Conservation (phyloP, 108 stramenopile genomes). For the Seminavis robusta region DNA sequence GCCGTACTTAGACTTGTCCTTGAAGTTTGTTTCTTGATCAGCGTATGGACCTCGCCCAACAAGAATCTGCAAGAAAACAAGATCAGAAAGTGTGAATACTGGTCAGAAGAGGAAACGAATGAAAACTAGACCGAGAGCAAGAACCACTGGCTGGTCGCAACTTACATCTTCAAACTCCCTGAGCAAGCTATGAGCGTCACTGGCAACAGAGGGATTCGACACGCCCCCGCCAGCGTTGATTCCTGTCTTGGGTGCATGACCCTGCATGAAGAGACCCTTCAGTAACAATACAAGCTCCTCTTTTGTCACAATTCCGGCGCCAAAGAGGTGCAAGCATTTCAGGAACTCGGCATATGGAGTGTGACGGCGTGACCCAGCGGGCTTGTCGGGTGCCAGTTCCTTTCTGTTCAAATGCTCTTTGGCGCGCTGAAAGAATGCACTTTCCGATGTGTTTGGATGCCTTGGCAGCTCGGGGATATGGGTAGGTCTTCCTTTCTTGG, state of each 20-base stretch:
- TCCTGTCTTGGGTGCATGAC: conserved; percentile 80
- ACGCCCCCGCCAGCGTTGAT: conserved; percentile 48
- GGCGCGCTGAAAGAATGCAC: conserved; percentile 71
- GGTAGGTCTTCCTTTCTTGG: conserved; percentile 58
- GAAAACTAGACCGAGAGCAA: no score
- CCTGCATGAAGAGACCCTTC: conserved; percentile 80
- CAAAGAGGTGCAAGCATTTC: conserved; percentile 87
- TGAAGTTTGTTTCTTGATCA: conserved; percentile 41
- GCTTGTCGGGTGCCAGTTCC: conserved; percentile 76
- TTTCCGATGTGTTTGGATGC: conserved; percentile 65
- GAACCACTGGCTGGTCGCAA: not conserved
- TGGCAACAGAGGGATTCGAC: conserved; percentile 44
- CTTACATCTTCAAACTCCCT: conserved; percentile 67
- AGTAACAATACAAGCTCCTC: conserved; percentile 88
- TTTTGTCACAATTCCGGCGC: conserved; percentile 78
- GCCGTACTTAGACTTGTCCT: conserved; percentile 77
- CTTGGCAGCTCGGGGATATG: conserved; percentile 52
- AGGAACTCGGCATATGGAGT: conserved; percentile 90
- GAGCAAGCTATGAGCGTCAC: conserved; percentile 53
- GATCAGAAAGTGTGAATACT: no score
- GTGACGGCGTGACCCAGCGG: conserved; percentile 53
- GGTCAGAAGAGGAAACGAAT: no score
- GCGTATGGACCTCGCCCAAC: conserved; percentile 78
- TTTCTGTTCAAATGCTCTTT: conserved; percentile 63
- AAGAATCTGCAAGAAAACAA: no score